Percentiles rank a stretch among this genome's conserved stretches.
phyloP scores from a whole-genome alignment of 352 stramenopile species.

The Globisporangium viniferum region DNA sequence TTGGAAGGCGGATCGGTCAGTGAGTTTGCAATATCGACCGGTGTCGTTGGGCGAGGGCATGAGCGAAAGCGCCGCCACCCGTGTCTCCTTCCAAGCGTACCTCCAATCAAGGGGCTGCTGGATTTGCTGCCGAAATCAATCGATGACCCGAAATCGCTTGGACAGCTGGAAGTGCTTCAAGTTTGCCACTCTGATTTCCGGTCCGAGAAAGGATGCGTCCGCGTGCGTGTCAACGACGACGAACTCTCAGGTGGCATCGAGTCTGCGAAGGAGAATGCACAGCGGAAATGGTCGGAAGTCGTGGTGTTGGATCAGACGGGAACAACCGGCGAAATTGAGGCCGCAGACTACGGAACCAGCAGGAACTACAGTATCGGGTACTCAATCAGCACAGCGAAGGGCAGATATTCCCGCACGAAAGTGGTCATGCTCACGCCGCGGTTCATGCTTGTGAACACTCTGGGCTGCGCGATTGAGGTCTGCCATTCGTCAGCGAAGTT shows the following conservation, averaged over 20 bases:
- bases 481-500: constrained; percentile 77
- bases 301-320: constrained; percentile 74
- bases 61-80: constrained; percentile 61
- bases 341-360: constrained; percentile 55
- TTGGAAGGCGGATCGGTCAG: not conserved
- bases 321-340: constrained; percentile 71
- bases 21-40: not conserved
- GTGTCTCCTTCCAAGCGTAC: constrained; percentile 73
- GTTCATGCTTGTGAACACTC: constrained; percentile 84
- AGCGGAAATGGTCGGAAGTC: constrained; percentile 71
- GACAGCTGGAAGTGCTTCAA: constrained; percentile 77
- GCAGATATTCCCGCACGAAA: constrained; percentile 81
- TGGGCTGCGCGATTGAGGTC: constrained; percentile 63
- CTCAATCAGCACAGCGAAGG: constrained; percentile 71
- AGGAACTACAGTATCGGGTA: constrained; percentile 81
- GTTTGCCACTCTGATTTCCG: constrained; percentile 77
- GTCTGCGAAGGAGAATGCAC: constrained; percentile 36
- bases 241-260: constrained; percentile 21
- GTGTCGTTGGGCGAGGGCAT: constrained; percentile 7
- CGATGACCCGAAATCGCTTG: constrained; percentile 50
- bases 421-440: constrained; percentile 85
- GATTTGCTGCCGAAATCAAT: constrained; percentile 79
- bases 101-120: constrained; percentile 76
- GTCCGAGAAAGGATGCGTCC: constrained; percentile 61
- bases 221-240: constrained; percentile 69